Evolutionary conservation across 2,329 filamentous ascomycete genomes (phyloP).

Genomic region (Diaporthe sp.): DNA sequence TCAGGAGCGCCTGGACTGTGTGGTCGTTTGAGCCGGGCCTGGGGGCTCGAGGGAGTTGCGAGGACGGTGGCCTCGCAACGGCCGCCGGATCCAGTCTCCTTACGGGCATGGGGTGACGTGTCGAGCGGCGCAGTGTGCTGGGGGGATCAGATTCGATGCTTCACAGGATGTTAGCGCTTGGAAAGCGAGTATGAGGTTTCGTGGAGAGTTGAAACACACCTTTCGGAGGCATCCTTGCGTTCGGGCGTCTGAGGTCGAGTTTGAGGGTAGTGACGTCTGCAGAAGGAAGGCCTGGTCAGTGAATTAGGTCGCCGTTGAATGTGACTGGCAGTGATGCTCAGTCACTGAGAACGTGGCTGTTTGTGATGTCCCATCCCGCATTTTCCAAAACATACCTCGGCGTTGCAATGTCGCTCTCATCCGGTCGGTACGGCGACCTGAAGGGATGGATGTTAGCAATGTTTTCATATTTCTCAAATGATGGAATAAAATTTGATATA

Average conservation of each 20-base stretch:
- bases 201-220: not conserved
- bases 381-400: not conserved
- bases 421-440: not conserved
- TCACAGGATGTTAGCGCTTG: not conserved
- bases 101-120: not conserved
- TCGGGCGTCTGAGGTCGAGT: conserved; percentile 12
- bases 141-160: conserved; percentile 12
- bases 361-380: not conserved
- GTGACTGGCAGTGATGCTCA: not conserved
- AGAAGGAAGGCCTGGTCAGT: not conserved
- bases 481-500: not conserved
- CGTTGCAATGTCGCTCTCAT: not conserved
- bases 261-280: not conserved
- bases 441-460: not conserved
- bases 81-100: not conserved
- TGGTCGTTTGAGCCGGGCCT: conserved; percentile 10
- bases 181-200: too few species aligned
- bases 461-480: not conserved
- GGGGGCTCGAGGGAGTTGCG: not conserved
- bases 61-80: not conserved
- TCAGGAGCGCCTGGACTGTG: conserved; percentile 27
- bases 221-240: not conserved
- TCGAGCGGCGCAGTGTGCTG: conserved; percentile 3
- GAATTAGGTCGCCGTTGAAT: not conserved
- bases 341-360: too few species aligned